Conservation (phyloP, 352 stramenopile genomes). For the Globisporangium iwayamae region DNA sequence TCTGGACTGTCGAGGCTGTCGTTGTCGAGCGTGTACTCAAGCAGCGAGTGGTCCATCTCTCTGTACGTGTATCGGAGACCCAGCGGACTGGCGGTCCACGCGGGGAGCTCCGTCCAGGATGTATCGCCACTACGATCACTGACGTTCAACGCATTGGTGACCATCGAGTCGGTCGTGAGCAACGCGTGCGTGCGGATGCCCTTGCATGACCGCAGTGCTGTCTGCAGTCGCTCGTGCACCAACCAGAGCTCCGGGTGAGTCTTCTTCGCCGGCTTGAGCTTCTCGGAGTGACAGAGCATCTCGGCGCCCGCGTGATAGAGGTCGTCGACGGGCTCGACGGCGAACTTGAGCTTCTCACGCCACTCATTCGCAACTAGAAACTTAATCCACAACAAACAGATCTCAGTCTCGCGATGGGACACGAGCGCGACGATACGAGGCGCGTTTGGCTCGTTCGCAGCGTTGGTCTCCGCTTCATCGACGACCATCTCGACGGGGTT, state of each 20-base stretch:
- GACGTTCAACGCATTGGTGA: constrained; percentile 14
- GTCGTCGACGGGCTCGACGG: constrained; percentile 50
- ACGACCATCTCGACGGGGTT: not conserved
- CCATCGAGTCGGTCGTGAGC: constrained; percentile 22
- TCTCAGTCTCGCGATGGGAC: constrained; percentile 26
- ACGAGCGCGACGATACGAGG: not conserved
- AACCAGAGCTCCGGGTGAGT: not conserved
- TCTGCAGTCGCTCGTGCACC: constrained; percentile 33
- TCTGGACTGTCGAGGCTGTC: constrained; percentile 31
- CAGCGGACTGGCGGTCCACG: constrained; percentile 42
- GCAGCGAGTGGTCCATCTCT: constrained; percentile 14
- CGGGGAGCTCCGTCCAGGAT: constrained; percentile 34
- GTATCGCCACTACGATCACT: constrained; percentile 5
- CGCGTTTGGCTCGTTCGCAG: not conserved
- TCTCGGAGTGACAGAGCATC: constrained; percentile 39
- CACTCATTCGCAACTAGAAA: constrained; percentile 64
- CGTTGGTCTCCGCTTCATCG: constrained; percentile 4
- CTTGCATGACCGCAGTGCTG: constrained; percentile 40
- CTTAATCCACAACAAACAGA: constrained; percentile 55
- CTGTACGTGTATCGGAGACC: constrained; percentile 39
- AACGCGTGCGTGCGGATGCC: constrained; percentile 44
- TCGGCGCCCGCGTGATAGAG: constrained; percentile 56
- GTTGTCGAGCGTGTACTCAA: constrained; percentile 45
- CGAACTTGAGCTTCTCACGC: constrained; percentile 60
- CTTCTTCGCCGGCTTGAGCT: constrained; percentile 16